Evolutionary conservation across 805 yeast species (phyloP).

Genomic region (Yamadazyma insecticola): DNA sequence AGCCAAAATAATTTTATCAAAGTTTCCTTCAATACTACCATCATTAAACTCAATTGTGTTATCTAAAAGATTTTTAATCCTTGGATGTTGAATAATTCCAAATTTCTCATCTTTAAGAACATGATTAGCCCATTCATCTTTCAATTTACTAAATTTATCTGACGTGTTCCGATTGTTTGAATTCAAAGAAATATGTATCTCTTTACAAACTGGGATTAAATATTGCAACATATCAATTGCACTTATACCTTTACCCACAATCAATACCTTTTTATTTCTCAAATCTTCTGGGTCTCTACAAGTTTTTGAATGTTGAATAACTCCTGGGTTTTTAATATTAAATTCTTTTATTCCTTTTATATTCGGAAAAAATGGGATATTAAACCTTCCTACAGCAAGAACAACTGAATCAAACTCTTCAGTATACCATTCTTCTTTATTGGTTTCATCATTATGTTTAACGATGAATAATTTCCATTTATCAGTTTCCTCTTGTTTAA

Average conservation of each 20-base stretch:
- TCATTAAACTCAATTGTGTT: constrained; percentile 22
- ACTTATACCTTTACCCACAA: constrained; percentile 39
- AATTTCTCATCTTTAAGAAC: no score
- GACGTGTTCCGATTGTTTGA: no score
- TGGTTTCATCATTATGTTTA: constrained; percentile 5
- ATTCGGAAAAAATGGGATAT: constrained; percentile 55
- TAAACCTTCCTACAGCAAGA: constrained; percentile 60
- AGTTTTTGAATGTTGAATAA: constrained; percentile 53
- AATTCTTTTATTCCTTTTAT: constrained; percentile 49
- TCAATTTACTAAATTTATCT: no score
- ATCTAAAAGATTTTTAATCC: no score
- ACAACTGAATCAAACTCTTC: constrained; percentile 57
- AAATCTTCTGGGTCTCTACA: constrained; percentile 46
- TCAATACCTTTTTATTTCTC: constrained; percentile 31
- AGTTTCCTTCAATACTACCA: constrained; percentile 15
- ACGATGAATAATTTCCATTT: constrained; percentile 36
- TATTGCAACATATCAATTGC: constrained; percentile 41
- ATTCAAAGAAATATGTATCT: no score
- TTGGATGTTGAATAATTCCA: no score
- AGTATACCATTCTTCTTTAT: constrained; percentile 34
- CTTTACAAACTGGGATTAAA: constrained; percentile 17
- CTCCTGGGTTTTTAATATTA: constrained; percentile 38
- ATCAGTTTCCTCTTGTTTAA: constrained; percentile 17
- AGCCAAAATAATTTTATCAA: constrained; percentile 41
- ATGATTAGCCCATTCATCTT: no score